phyloP scores from a whole-genome alignment of 169 alveolate species.

The Theileria sp. region DNA sequence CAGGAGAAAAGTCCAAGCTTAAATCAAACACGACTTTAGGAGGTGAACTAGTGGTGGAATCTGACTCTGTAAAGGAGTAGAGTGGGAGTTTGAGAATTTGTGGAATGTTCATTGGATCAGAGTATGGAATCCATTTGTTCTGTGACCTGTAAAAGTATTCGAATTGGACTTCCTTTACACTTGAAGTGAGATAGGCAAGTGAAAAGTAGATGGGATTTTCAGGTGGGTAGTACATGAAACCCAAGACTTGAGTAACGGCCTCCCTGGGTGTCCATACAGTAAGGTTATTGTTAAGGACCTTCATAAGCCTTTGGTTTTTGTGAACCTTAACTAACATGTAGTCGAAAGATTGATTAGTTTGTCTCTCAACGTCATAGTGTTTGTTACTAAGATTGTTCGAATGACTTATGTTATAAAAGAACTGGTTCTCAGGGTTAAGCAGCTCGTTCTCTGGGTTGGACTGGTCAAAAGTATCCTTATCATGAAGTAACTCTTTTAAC shows the following conservation, averaged over 20 bases:
- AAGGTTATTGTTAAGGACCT: background rate
- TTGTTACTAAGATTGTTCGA: background rate
- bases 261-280: background rate
- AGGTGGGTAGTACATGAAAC: background rate
- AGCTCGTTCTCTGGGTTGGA: background rate
- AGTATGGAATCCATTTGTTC: background rate
- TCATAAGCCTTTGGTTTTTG: background rate
- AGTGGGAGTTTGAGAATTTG: background rate
- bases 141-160: background rate
- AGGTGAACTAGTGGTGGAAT: background rate
- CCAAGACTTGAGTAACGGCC: background rate
- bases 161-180: background rate
- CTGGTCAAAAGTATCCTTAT: background rate
- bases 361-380: background rate
- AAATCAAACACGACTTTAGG: constrained; percentile 1
- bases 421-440: background rate
- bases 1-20: background rate
- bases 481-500: background rate
- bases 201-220: background rate
- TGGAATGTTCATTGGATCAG: background rate
- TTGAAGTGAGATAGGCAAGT: background rate
- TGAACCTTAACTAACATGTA: background rate
- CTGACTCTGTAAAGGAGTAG: background rate
- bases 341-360: background rate
- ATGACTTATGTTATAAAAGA: background rate